phyloP scores from a whole-genome alignment of 768 basidiomycete species.

The Rhizopogon roseolus region DNA sequence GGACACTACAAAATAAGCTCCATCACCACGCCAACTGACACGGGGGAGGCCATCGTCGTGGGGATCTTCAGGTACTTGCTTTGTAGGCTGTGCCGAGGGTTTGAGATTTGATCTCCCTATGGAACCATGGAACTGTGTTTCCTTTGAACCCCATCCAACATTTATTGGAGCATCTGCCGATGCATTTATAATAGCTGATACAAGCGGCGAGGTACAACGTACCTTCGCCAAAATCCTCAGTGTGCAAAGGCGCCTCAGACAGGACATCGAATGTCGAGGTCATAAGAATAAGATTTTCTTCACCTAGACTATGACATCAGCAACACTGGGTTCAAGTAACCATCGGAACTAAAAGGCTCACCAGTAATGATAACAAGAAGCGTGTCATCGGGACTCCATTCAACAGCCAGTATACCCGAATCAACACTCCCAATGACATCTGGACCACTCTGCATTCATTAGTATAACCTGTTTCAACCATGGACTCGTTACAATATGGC shows the following conservation, averaged over 20 bases:
- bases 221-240: constrained; percentile 83
- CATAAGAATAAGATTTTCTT: constrained; percentile 82
- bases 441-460: constrained; percentile 21
- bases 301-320: constrained; percentile 36
- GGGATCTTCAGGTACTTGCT: constrained; percentile 47
- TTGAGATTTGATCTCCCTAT: constrained; percentile 64
- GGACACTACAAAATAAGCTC: constrained; percentile 82
- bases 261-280: constrained; percentile 85
- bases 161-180: constrained; percentile 79
- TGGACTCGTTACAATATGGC: neutral
- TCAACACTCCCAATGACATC: constrained; percentile 89
- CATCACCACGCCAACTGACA: constrained; percentile 94
- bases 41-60: constrained; percentile 70
- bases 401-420: constrained; percentile 72
- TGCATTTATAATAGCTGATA: constrained; percentile 7
- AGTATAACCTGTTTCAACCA: neutral
- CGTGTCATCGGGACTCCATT: constrained; percentile 92
- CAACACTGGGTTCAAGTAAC: neutral
- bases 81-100: constrained; percentile 48
- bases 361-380: constrained; percentile 81
- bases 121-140: constrained; percentile 97
- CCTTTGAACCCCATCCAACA: constrained; percentile 96
- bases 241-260: constrained; percentile 70
- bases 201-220: neutral
- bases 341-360: constrained; percentile 18